Conservation (phyloP, 805 yeast species). For the Ogataea kodamae region DNA sequence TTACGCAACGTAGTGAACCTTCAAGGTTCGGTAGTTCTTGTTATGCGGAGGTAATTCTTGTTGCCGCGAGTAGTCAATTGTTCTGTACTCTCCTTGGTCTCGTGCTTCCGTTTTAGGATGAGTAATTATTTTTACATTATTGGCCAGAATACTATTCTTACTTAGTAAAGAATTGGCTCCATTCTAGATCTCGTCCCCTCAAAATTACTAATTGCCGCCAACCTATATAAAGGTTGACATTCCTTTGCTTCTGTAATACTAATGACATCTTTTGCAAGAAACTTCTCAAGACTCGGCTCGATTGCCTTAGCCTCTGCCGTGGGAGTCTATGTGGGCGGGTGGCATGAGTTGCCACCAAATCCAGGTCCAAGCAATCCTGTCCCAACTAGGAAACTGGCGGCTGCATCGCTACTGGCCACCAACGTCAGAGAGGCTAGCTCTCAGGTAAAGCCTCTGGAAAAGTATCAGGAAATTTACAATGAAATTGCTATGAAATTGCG, state of each 20-base stretch:
- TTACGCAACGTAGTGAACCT: slow-evolving; percentile 24
- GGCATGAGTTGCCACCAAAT: slow-evolving; percentile 15
- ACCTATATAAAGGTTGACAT: neutral
- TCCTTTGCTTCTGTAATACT: neutral
- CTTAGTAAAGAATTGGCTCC: neutral
- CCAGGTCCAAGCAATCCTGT: slow-evolving; percentile 8
- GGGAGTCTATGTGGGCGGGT: slow-evolving; percentile 28
- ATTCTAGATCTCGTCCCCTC: slow-evolving; percentile 1
- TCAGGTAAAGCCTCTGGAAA: slow-evolving; percentile 38
- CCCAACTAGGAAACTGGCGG: slow-evolving; percentile 25
- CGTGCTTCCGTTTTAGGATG: no score
- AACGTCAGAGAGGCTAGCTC: slow-evolving; percentile 34
- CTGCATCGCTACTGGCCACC: slow-evolving; percentile 32
- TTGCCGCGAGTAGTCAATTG: no score
- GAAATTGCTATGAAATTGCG: slow-evolving; percentile 63
- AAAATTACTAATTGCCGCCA: no score
- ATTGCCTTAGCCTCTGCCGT: slow-evolving; percentile 16
- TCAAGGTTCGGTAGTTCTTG: no score
- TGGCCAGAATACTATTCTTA: slow-evolving; percentile 7
- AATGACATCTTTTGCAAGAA: slow-evolving; percentile 8
- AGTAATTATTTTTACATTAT: neutral
- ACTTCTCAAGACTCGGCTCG: slow-evolving; percentile 1
- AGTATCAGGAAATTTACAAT: slow-evolving; percentile 65
- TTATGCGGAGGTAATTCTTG: no score
- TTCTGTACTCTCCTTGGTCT: no score